A percentile compares a stretch with the other conserved stretches of the same genome.
These are phyloP conservation scores for Coemansia sp. DNA, from an alignment of 192 early-diverging fungal genomes.

Conservation along the genomic window DNA sequence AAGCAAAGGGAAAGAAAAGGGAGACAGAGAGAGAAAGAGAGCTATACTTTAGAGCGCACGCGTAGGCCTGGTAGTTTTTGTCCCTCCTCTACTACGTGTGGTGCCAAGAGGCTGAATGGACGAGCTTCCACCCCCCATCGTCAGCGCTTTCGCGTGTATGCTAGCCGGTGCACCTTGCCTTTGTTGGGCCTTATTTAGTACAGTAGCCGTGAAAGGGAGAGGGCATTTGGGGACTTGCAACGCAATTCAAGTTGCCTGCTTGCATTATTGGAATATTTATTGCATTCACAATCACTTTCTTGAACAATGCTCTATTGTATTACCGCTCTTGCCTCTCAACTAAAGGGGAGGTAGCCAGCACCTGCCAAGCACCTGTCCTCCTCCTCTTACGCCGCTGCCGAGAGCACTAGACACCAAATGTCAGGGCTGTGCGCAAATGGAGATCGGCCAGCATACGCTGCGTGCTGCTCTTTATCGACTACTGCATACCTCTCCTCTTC, in stretches of 20 bases:
- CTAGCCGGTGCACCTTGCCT: not conserved
- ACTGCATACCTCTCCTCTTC: not conserved
- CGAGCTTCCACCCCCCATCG: not conserved
- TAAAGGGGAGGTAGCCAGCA: not conserved
- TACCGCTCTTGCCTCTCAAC: not conserved
- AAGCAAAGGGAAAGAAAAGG: slow-evolving; percentile 2
- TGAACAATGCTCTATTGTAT: slow-evolving; percentile 1
- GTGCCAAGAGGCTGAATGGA: not conserved
- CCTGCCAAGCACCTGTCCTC: not conserved
- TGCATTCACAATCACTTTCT: slow-evolving; percentile 3
- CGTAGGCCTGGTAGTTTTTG: not conserved
- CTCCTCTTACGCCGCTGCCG: not conserved
- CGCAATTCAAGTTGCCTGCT: slow-evolving; percentile 1
- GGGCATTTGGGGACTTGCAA: not conserved
- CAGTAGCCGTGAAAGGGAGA: not conserved
- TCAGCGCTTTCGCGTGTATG: not conserved
- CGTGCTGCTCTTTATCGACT: not conserved
- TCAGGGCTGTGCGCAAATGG: not conserved
- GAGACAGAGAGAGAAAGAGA: slow-evolving; percentile 3
- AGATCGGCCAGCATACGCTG: not conserved
- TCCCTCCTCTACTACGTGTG: not conserved
- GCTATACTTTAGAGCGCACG: not conserved
- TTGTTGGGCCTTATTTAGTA: slow-evolving; percentile 7
- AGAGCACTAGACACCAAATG: not conserved
- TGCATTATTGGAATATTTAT: not conserved